Evolutionary conservation across 768 basidiomycete species (phyloP).

Genomic region (Mycena chlorophos): DNA sequence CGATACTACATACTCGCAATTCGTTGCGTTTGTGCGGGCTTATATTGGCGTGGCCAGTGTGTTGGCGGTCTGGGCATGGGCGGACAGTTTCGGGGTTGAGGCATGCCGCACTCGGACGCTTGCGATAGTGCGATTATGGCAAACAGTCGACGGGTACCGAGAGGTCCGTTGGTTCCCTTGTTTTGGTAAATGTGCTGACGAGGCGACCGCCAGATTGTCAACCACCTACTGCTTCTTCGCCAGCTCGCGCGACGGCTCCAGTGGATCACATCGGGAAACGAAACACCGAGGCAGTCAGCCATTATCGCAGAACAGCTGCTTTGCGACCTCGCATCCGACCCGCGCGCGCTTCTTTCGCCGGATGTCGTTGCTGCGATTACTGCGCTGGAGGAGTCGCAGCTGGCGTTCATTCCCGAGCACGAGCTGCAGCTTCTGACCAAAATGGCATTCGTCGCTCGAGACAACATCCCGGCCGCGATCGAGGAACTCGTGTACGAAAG

Average conservation of each 20-base stretch:
- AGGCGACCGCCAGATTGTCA: constrained; percentile 55
- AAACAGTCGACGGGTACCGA: constrained; percentile 66
- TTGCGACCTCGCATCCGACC: constrained; percentile 58
- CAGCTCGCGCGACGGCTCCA: constrained; percentile 72
- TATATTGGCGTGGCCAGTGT: constrained; percentile 68
- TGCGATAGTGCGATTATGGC: constrained; percentile 65
- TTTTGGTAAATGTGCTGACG: constrained; percentile 13
- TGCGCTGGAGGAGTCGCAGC: constrained; percentile 54
- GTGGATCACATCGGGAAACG: constrained; percentile 67
- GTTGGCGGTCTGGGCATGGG: constrained; percentile 75
- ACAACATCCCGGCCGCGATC: constrained; percentile 62
- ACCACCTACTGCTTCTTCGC: constrained; percentile 68
- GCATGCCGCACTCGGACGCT: constrained; percentile 64
- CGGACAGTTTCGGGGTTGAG: constrained; percentile 71
- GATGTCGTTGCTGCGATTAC: constrained; percentile 62
- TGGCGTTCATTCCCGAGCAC: constrained; percentile 61
- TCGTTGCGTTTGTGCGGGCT: constrained; percentile 64
- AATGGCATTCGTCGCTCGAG: constrained; percentile 66
- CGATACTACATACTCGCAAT: constrained; percentile 50
- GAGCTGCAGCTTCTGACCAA: constrained; percentile 61
- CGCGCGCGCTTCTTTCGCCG: constrained; percentile 56
- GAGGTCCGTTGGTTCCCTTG: constrained; percentile 47
- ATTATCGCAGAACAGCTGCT: constrained; percentile 72
- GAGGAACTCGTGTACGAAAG: constrained; percentile 57
- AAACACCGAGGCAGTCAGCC: constrained; percentile 60